Evolutionary conservation across 352 stramenopile species (phyloP), one percentile per base, ranked within the genome.

Genomic region (Globisporangium emineosum): DNA sequence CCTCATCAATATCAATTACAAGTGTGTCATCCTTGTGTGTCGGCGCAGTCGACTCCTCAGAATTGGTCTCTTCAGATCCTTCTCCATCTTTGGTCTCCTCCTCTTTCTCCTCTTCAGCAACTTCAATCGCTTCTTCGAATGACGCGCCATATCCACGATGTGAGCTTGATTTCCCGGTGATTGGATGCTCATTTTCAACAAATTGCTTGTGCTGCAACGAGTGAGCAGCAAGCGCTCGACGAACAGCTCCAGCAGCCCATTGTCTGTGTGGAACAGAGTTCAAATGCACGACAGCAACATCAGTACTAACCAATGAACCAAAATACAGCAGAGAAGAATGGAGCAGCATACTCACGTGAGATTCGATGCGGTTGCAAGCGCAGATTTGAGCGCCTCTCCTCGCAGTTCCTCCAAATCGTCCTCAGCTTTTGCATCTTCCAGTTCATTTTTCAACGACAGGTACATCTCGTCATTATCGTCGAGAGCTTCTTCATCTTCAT

Each of bases 241-340:
- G 74, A 0, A 95, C 84, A 42, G 86, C 86, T 52, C 86, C 86
- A 50, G 85, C 86, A 52, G 86, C 84, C 86, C 86, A 95, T 83
- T 95, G 86, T 4, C 80, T 89, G 53, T 32, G 40, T 10, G 13
- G 54, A 45, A 17, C 15, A 56, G 30, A 25, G 50, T 21, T 9
- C n/a, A n/a, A n/a, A n/a, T n/a, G n/a, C n/a, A n/a, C n/a, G n/a
- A n/a, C n/a, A n/a, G n/a, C n/a, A n/a, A n/a, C n/a, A n/a, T n/a
- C n/a, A n/a, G n/a, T n/a, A n/a, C n/a, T n/a, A n/a, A n/a, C n/a
- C n/a, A n/a, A n/a, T n/a, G n/a, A n/a, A n/a, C n/a, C n/a, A n/a
- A n/a, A n/a, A 45, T 25, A 0, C 57, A 23, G 27, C 47, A 23
- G 21, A 52, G 51, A 8, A 60, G n/a, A 37, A 5, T 35, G 30